Conservation (phyloP, 345 rosid genomes). For the Arabis alpina region DNA sequence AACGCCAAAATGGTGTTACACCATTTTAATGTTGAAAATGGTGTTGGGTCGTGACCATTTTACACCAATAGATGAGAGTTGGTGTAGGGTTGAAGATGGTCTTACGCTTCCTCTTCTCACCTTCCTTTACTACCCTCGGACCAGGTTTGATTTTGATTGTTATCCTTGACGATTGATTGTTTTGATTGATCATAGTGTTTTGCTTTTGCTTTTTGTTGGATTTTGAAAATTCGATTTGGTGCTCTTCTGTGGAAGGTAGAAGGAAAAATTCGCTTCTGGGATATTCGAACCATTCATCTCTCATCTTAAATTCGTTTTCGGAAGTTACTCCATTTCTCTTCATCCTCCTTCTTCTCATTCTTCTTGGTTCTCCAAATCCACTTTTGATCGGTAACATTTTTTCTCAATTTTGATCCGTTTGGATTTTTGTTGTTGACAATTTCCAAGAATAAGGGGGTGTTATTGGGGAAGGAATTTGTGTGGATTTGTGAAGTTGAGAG, state of each 20-base stretch:
- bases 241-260: slow-evolving; percentile 61
- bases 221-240: slow-evolving; percentile 73
- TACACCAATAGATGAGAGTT: too few species aligned
- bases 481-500: too few species aligned
- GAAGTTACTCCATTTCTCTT: slow-evolving; percentile 82
- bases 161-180: not conserved
- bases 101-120: too few species aligned
- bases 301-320: slow-evolving; percentile 79
- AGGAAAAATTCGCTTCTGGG: slow-evolving; percentile 88
- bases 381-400: slow-evolving; percentile 67
- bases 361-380: slow-evolving; percentile 86
- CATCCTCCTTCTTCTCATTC: slow-evolving; percentile 57
- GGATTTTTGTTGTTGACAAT: slow-evolving; percentile 10
- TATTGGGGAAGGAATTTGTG: too few species aligned
- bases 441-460: not conserved
- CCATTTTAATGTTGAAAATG: too few species aligned
- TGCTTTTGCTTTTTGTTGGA: not conserved
- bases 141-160: slow-evolving; percentile 57
- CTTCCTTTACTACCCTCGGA: too few species aligned
- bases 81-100: too few species aligned
- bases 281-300: slow-evolving; percentile 77
- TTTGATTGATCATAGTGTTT: not conserved
- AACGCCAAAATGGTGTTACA: too few species aligned
- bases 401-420: not conserved
- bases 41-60: too few species aligned